Percentiles rank a stretch among this genome's conserved stretches.
These are phyloP conservation scores for Glycine tomentella DNA, from an alignment of 306 rosid species.

Conservation along the genomic window DNA sequence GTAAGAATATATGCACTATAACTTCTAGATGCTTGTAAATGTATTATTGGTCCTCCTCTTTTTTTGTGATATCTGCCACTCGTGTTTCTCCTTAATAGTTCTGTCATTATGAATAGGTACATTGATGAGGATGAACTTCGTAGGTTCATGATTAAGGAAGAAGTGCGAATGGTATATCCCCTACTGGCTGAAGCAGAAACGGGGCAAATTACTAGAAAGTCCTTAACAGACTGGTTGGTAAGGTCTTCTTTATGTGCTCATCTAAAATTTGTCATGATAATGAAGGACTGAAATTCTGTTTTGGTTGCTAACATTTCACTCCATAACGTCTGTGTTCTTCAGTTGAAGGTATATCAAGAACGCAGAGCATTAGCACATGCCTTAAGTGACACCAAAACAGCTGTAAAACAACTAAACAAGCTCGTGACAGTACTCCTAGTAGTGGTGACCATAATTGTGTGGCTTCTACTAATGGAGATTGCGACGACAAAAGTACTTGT, in stretches of 20 bases:
- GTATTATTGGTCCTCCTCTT: neutral
- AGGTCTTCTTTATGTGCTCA: conserved; percentile 40
- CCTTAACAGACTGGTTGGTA: conserved; percentile 88
- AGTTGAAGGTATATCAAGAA: conserved; percentile 86
- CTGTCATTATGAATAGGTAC: conserved; percentile 56
- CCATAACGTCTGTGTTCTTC: conserved; percentile 42
- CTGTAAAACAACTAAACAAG: conserved; percentile 82
- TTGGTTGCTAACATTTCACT: conserved; percentile 4
- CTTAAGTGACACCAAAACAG: conserved; percentile 88
- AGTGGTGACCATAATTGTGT: conserved; percentile 61
- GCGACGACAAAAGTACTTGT: conserved; percentile 88
- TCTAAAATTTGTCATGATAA: neutral
- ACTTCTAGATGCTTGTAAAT: conserved; percentile 1
- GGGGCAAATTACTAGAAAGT: conserved; percentile 64
- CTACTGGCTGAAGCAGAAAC: conserved; percentile 63
- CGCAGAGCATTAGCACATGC: conserved; percentile 90
- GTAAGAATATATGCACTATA: conserved; percentile 58
- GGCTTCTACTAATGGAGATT: conserved; percentile 92
- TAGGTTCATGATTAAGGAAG: conserved; percentile 88
- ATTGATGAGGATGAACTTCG: conserved; percentile 76
- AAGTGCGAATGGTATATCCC: conserved; percentile 72
- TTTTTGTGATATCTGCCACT: conserved; percentile 25
- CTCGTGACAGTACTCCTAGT: conserved; percentile 65
- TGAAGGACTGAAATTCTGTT: conserved; percentile 23
- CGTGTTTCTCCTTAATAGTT: conserved; percentile 24